Conservation (phyloP, 148 eudicot genomes). For the Camellia lanceoleosa region DNA sequence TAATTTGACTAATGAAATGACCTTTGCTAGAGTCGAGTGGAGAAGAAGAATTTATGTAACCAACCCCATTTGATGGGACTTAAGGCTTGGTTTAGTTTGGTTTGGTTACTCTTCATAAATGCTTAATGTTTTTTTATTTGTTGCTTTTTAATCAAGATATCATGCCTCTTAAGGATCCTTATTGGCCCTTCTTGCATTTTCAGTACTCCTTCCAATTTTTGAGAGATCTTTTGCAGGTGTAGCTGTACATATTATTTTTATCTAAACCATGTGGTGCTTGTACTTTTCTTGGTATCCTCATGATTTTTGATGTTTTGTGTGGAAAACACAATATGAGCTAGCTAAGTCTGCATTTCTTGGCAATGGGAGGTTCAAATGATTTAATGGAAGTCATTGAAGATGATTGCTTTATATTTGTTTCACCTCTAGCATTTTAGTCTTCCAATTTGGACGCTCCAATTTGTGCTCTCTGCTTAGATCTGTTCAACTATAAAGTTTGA, state of each 20-base stretch:
- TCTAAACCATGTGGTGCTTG: background rate
- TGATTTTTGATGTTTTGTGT: slow-evolving; percentile 1
- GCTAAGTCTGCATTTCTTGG: slow-evolving; percentile 1
- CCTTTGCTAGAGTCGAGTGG: no score
- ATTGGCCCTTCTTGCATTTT: background rate
- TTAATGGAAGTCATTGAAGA: background rate
- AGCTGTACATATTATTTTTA: background rate
- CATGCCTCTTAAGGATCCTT: background rate
- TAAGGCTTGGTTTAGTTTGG: no score
- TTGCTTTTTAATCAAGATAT: background rate
- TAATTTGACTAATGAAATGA: no score
- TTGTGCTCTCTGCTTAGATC: background rate
- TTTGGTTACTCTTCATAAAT: no score
- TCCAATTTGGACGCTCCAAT: slow-evolving; percentile 1
- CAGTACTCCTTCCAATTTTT: no score
- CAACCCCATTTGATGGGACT: no score
- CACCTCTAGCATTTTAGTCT: background rate
- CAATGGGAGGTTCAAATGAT: background rate
- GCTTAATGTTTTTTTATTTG: no score
- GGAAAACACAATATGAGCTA: background rate
- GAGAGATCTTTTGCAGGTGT: slow-evolving; percentile 2
- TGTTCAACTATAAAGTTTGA: background rate
- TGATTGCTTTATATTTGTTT: slow-evolving; percentile 2
- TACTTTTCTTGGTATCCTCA: background rate
- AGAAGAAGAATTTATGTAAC: no score